Percentiles rank a stretch among this genome's conserved stretches.
Evolutionary conservation across 345 rosid species (phyloP).

Genomic region (Jatropha curcas): DNA sequence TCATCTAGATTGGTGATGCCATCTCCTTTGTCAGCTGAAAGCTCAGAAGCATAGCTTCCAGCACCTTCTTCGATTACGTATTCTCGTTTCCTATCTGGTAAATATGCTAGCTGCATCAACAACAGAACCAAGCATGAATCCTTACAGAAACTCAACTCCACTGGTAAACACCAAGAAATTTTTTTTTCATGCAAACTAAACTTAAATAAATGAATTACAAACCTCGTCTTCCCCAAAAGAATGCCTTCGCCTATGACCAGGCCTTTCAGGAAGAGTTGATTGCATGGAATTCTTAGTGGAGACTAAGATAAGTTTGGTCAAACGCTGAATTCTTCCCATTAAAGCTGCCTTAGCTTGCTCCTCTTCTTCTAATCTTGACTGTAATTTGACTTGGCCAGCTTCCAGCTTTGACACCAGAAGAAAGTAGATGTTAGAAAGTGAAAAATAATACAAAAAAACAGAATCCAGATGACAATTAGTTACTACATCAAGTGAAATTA

Average conservation of each 20-base stretch:
- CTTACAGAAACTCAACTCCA: constrained; percentile 7
- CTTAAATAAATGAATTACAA: constrained; percentile 7
- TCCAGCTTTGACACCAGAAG: constrained; percentile 51
- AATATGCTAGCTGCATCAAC: constrained; percentile 62
- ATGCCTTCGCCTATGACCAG: constrained; percentile 60
- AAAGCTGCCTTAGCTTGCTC: constrained; percentile 73
- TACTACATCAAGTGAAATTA: not conserved
- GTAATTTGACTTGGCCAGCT: constrained; percentile 74
- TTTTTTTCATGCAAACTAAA: constrained; percentile 9
- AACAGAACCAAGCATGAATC: constrained; percentile 18
- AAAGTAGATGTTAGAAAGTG: constrained; percentile 8
- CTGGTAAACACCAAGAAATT: constrained; percentile 8
- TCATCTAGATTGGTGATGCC: constrained; percentile 59
- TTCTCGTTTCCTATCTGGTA: constrained; percentile 79
- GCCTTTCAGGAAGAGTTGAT: constrained; percentile 50
- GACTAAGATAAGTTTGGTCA: constrained; percentile 67
- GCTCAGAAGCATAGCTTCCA: constrained; percentile 61
- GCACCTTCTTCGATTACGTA: constrained; percentile 56
- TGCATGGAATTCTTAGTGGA: constrained; percentile 66
- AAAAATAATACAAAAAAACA: not conserved
- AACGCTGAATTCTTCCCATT: constrained; percentile 72
- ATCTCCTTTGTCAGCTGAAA: constrained; percentile 55
- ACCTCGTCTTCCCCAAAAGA: constrained; percentile 87
- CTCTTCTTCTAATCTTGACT: constrained; percentile 69
- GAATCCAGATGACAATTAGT: constrained; percentile 6